A percentile compares a stretch with the other conserved stretches of the same genome.
Evolutionary conservation across 345 rosid genomes (phyloP).

Genomic region (Populus davidiana): DNA sequence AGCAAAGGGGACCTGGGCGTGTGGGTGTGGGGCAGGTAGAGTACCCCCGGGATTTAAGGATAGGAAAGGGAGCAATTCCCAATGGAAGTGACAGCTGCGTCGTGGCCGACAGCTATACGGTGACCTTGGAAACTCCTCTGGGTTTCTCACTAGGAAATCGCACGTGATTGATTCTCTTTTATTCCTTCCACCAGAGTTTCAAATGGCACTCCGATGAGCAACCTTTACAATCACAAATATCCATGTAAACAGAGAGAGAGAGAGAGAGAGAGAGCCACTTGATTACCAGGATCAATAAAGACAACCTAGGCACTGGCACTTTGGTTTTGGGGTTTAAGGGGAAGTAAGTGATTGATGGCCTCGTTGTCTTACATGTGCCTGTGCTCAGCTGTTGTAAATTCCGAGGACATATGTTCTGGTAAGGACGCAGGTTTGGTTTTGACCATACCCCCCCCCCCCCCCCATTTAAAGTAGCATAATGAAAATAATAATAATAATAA

Average conservation of each 20-base stretch:
- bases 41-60: slow-evolving; percentile 46
- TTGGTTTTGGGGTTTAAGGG: neutral
- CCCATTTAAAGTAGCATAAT: too few relatives aligned
- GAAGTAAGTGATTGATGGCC: neutral
- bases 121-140: slow-evolving; percentile 2
- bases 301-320: neutral
- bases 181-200: neutral
- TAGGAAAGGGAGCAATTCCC: slow-evolving; percentile 39
- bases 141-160: neutral
- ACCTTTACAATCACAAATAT: neutral
- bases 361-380: neutral
- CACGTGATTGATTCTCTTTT: neutral
- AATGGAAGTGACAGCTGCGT: slow-evolving; percentile 41
- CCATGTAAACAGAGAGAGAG: neutral
- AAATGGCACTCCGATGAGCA: neutral
- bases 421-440: neutral
- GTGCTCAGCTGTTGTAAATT: neutral
- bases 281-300: neutral
- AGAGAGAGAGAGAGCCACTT: neutral
- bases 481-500: too few relatives aligned
- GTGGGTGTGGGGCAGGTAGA: neutral
- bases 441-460: neutral
- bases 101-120: slow-evolving; percentile 52
- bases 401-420: neutral
- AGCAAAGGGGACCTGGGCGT: neutral